Evolutionary conservation across 1,139 yeast genomes (phyloP).

Genomic region (Meyerozyma elateridarum): DNA sequence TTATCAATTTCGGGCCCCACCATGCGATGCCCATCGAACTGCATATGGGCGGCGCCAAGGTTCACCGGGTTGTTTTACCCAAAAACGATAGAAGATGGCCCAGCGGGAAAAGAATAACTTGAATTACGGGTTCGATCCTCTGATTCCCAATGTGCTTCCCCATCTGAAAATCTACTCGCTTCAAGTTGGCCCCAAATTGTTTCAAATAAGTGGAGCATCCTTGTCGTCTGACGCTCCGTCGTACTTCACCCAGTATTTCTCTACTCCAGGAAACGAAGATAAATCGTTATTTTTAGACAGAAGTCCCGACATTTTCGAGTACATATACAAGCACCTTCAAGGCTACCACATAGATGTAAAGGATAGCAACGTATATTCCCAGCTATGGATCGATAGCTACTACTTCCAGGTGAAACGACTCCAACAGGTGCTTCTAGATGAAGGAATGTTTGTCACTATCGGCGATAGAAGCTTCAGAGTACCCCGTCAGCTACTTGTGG

Average conservation of each 20-base stretch:
- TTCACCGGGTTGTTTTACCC: no score
- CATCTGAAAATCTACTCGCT: constrained; percentile 63
- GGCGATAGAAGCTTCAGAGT: constrained; percentile 61
- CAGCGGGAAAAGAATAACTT: neutral
- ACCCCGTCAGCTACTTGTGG: constrained; percentile 45
- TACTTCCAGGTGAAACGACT: constrained; percentile 66
- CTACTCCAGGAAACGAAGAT: constrained; percentile 28
- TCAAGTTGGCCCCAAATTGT: constrained; percentile 64
- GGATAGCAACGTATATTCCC: constrained; percentile 56
- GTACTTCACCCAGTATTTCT: constrained; percentile 51
- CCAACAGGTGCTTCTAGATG: constrained; percentile 42
- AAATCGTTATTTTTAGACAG: constrained; percentile 69
- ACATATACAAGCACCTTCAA: constrained; percentile 68
- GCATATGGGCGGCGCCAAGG: constrained; percentile 1
- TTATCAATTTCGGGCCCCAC: no score
- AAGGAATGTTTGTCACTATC: constrained; percentile 56
- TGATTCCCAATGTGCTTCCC: constrained; percentile 59
- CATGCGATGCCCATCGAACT: constrained; percentile 1
- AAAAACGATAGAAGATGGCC: neutral
- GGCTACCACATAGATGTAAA: constrained; percentile 63
- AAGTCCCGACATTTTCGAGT: constrained; percentile 64
- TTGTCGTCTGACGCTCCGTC: constrained; percentile 76
- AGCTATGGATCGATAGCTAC: constrained; percentile 66
- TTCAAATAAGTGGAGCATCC: constrained; percentile 73
- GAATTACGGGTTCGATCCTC: constrained; percentile 35